phyloP scores from a whole-genome alignment of 345 rosid genomes.

The Capsella bursapastoris region DNA sequence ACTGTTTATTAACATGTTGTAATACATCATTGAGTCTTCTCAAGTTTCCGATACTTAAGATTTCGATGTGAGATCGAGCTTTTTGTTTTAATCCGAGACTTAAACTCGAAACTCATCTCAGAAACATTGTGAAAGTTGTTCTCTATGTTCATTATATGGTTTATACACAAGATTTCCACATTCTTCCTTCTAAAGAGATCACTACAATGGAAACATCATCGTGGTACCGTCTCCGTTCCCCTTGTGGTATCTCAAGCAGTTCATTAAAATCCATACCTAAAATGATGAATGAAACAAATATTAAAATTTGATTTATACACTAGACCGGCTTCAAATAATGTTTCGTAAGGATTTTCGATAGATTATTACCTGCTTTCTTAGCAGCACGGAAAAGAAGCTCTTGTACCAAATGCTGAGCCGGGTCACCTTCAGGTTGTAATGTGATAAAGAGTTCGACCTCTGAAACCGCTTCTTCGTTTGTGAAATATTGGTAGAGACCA shows the following conservation, averaged over 20 bases:
- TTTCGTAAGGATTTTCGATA: not conserved
- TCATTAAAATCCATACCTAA: constrained; percentile 95
- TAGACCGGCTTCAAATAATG: too few relatives aligned
- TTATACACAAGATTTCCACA: constrained; percentile 99
- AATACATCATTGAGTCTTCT: constrained; percentile 21
- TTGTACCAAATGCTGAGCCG: constrained; percentile 94
- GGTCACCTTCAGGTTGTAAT: constrained; percentile 97
- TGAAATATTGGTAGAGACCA: constrained; percentile 93
- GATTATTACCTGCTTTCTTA: constrained; percentile 87
- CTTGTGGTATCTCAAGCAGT: constrained; percentile 93
- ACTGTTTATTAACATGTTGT: constrained; percentile 39
- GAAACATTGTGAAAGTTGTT: not conserved
- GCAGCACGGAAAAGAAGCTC: constrained; percentile 93
- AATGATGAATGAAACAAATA: constrained; percentile 25
- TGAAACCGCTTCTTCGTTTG: constrained; percentile 89
- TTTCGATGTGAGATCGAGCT: constrained; percentile 22
- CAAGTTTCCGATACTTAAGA: constrained; percentile 14
- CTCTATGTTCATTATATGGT: constrained; percentile 41
- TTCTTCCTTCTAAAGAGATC: constrained; percentile 92
- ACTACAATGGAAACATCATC: constrained; percentile 92
- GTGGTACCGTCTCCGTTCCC: constrained; percentile 91
- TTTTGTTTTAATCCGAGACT: not conserved
- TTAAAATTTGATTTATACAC: not conserved
- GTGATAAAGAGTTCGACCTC: constrained; percentile 87
- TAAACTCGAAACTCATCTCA: constrained; percentile 27